Conservation (phyloP, 169 alveolate species). For the Plasmodium knowlesi region DNA sequence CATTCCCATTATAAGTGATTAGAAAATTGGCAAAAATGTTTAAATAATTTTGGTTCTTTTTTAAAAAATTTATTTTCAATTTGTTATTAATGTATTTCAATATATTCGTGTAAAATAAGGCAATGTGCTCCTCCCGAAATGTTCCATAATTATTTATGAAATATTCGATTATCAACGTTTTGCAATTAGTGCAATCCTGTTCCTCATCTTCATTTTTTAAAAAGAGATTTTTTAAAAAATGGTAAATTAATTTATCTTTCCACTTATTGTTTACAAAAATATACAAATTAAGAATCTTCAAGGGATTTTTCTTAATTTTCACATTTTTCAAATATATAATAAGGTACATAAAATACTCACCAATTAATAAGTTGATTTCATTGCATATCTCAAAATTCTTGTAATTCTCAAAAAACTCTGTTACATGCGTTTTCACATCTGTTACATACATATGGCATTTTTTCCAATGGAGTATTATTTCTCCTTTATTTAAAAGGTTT, state of each 20-base stretch:
- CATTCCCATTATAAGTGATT: constrained; percentile 36
- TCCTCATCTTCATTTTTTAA: constrained; percentile 1
- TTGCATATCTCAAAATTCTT: constrained; percentile 35
- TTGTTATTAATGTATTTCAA: constrained; percentile 54
- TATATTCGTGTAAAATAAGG: constrained; percentile 25
- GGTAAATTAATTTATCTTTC: constrained; percentile 56
- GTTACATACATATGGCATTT: constrained; percentile 53
- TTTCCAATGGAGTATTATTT: constrained; percentile 54
- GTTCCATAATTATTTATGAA: constrained; percentile 57
- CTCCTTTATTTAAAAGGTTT: constrained; percentile 22
- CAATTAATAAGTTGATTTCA: constrained; percentile 68
- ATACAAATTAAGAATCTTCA: constrained; percentile 32
- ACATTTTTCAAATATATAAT: constrained; percentile 39
- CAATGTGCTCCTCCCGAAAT: constrained; percentile 10
- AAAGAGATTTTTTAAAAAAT: constrained; percentile 63
- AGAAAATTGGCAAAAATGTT: constrained; percentile 72
- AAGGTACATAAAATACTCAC: constrained; percentile 70
- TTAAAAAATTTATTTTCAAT: constrained; percentile 61
- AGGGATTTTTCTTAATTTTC: constrained; percentile 48
- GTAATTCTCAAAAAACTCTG: constrained; percentile 62
- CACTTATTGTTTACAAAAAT: constrained; percentile 57
- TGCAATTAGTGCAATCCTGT: constrained; percentile 15
- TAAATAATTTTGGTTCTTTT: constrained; percentile 74
- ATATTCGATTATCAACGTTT: constrained; percentile 71
- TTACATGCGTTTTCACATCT: constrained; percentile 40